phyloP scores from a whole-genome alignment of 176 grass and related monocot genomes.

The bread wheat (Triticum aestivum) region DNA sequence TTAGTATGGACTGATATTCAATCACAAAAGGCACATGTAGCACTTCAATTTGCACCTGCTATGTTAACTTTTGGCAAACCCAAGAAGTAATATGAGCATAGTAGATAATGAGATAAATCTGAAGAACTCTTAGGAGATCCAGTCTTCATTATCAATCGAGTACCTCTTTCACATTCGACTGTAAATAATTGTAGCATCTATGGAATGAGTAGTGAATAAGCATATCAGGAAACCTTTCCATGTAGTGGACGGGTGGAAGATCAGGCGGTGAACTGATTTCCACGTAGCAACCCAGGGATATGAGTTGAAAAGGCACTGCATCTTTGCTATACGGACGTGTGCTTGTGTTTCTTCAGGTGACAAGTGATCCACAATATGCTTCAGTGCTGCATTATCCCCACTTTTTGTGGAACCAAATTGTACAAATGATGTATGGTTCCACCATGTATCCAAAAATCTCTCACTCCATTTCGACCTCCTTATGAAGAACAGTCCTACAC shows the following conservation, averaged over 20 bases:
- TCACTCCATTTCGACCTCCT: constrained; percentile 72
- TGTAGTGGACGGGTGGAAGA: constrained; percentile 48
- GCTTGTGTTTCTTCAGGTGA: constrained; percentile 49
- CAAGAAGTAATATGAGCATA: neutral
- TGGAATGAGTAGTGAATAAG: neutral
- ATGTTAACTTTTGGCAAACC: neutral
- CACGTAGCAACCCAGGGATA: constrained; percentile 69
- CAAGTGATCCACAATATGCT: constrained; percentile 52
- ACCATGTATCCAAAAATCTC: constrained; percentile 71
- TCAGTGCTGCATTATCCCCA: constrained; percentile 79
- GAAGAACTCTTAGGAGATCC: neutral
- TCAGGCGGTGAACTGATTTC: constrained; percentile 51
- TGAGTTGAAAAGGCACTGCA: constrained; percentile 94
- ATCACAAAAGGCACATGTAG: neutral
- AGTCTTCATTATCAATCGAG: neutral
- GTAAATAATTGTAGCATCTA: neutral
- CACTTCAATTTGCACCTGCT: neutral
- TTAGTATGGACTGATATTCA: neutral
- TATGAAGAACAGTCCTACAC: constrained; percentile 75
- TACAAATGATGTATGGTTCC: constrained; percentile 86
- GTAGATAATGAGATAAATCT: neutral
- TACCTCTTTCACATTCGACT: neutral
- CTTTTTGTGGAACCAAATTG: constrained; percentile 73
- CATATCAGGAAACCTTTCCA: constrained; percentile 61
- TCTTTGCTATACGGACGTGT: constrained; percentile 57